Conservation (phyloP, 1,139 yeast species). For the Candida labiduridarum region DNA sequence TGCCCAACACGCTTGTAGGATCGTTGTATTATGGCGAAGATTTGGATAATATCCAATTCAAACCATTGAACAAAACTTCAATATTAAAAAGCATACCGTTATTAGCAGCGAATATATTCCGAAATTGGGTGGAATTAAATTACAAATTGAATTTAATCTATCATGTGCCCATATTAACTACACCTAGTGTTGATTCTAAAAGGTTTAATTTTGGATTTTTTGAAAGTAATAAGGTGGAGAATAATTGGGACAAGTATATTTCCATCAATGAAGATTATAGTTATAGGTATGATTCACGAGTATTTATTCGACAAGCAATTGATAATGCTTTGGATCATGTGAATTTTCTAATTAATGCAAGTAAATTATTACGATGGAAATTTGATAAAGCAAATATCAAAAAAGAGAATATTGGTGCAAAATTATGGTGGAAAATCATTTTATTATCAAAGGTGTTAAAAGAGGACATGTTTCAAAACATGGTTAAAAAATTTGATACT, state of each 20-base stretch:
- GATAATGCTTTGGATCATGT: slow-evolving; percentile 14
- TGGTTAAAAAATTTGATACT: slow-evolving; percentile 14
- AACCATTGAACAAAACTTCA: slow-evolving; percentile 13
- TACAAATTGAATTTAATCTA: slow-evolving; percentile 20
- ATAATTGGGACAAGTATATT: slow-evolving; percentile 24
- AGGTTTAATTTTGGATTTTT: slow-evolving; percentile 18
- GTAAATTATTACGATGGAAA: slow-evolving; percentile 6
- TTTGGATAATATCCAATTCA: slow-evolving; percentile 3
- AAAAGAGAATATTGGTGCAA: background rate
- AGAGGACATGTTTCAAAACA: slow-evolving; percentile 9
- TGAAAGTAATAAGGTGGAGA: slow-evolving; percentile 9
- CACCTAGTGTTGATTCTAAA: slow-evolving; percentile 32
- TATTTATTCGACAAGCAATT: slow-evolving; percentile 10
- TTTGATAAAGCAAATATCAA: slow-evolving; percentile 6
- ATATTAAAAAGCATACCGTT: slow-evolving; percentile 24
- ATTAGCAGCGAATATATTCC: slow-evolving; percentile 28
- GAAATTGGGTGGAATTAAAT: slow-evolving; percentile 33
- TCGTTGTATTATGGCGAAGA: slow-evolving; percentile 22
- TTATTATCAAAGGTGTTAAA: slow-evolving; percentile 15
- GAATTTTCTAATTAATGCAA: slow-evolving; percentile 8
- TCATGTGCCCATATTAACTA: slow-evolving; percentile 35
- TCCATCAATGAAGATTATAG: slow-evolving; percentile 23
- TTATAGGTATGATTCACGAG: slow-evolving; percentile 15
- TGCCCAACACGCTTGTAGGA: slow-evolving; percentile 31
- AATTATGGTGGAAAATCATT: slow-evolving; percentile 15